Base-by-base conservation (phyloP, 2,329 filamentous ascomycete species). In the Fusarium secorum region DNA sequence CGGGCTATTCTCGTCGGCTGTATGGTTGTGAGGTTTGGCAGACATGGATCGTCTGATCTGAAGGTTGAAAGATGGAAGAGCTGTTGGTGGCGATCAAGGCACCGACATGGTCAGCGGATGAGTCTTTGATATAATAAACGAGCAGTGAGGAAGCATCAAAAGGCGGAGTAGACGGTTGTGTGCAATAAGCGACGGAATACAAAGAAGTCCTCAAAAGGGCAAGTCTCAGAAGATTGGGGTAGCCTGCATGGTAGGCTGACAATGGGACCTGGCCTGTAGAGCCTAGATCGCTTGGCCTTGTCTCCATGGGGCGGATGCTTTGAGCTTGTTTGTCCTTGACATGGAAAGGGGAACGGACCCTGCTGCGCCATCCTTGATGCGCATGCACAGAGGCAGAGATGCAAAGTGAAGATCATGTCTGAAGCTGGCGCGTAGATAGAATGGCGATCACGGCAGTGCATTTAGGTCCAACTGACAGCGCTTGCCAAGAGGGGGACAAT, bases 1-100 rank as follows among this genome's bases (percentile, higher is more conserved):
- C 55, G 84, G 83, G 68, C 83, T 81, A 46, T 73, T 77, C 78
- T 86, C 83, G 72, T 76, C 72, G 68, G 77, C 73, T 57, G 61
- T 63, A 44, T 66, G 66, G 51, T 71, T 71, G 26, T 71, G 66
- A 45, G 68, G 52, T 65, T 76, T 79, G 74, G 61, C 70, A 61
- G 75, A 79, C 77, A 82, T 82, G 68, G 75, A 73, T 58, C 78
- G 78, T 74, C 76, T 75, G 65, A 75, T 65, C 20, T 71, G 64
- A 54, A 62, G 67, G 36, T 62, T 52, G 58, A 77, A 75, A 32
- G 70, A 71, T 66, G 66, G 71, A 68, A 64, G 74, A 74, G 74
- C 76, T 76, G 63, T 73, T 67, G 54, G 26, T 67, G 56, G 59
- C 56, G 61, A 72, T 75, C 68, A 76, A 74, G 58, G 39, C 70